These are phyloP conservation scores for Myxozyma mucilagina DNA, from an alignment of 805 yeast species.

Conservation along the genomic window DNA sequence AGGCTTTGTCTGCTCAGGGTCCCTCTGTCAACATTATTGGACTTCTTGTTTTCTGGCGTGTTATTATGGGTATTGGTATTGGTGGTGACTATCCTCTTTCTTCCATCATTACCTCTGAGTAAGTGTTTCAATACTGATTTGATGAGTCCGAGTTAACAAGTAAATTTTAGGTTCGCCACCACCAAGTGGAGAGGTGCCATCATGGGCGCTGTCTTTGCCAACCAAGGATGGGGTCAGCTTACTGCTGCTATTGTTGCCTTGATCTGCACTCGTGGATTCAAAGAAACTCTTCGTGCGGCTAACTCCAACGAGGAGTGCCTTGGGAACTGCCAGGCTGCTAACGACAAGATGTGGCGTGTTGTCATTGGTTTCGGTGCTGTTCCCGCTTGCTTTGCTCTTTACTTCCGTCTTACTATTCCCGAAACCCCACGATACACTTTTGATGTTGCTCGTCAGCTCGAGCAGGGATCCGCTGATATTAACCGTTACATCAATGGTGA, in stretches of 20 bases:
- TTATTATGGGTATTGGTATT: constrained; percentile 91
- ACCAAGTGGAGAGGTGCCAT: constrained; percentile 98
- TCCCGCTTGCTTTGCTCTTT: constrained; percentile 78
- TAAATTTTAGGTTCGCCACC: constrained; percentile 58
- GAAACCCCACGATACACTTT: constrained; percentile 91
- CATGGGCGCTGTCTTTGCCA: constrained; percentile 94
- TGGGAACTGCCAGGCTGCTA: constrained; percentile 66
- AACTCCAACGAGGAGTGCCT: constrained; percentile 61
- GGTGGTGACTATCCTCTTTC: constrained; percentile 97
- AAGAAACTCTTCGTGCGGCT: constrained; percentile 57
- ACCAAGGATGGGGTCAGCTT: constrained; percentile 96
- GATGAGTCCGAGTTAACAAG: not conserved
- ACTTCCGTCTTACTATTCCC: constrained; percentile 90
- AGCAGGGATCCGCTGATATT: constrained; percentile 57
- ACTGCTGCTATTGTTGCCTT: constrained; percentile 83
- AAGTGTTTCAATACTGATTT: not conserved
- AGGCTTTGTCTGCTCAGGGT: constrained; percentile 70
- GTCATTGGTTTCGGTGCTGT: constrained; percentile 86
- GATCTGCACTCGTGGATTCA: constrained; percentile 74
- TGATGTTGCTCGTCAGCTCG: constrained; percentile 65
- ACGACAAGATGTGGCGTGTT: constrained; percentile 95
- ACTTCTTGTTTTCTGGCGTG: constrained; percentile 73
- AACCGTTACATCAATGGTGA: constrained; percentile 53
- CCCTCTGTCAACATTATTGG: constrained; percentile 49
- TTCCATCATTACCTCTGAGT: constrained; percentile 86